phyloP scores from a whole-genome alignment of 208 protist genomes.

The Leishmania aethiopica region DNA sequence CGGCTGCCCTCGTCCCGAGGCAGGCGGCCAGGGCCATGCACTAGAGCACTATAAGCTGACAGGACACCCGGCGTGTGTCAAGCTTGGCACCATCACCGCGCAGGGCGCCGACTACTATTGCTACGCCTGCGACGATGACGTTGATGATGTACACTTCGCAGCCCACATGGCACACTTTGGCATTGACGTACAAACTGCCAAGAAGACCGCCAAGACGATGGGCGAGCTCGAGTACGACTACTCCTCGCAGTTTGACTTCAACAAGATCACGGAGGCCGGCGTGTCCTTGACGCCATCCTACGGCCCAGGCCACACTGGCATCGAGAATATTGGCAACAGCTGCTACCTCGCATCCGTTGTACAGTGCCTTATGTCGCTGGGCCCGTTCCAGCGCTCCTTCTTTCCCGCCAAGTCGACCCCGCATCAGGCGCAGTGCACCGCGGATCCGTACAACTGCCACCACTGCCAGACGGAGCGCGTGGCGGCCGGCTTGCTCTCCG shows the following conservation, averaged over 20 bases:
- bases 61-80: conserved; percentile 93
- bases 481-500: conserved; percentile 90
- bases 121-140: conserved; percentile 96
- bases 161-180: conserved; percentile 96
- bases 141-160: conserved; percentile 92
- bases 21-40: conserved; percentile 96
- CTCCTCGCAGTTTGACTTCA: conserved; percentile 95
- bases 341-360: conserved; percentile 97
- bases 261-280: conserved; percentile 90
- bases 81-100: conserved; percentile 96
- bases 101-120: conserved; percentile 93
- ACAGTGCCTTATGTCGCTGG: conserved; percentile 93
- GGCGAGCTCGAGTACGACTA: conserved; percentile 97
- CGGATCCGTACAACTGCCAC: conserved; percentile 71
- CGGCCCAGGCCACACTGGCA: conserved; percentile 94
- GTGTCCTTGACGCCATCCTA: conserved; percentile 84
- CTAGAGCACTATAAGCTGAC: conserved; percentile 88
- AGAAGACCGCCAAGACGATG: conserved; percentile 96
- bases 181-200: conserved; percentile 91
- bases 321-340: conserved; percentile 98
- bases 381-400: conserved; percentile 81
- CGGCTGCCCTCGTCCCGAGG: conserved; percentile 93
- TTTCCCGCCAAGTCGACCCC: conserved; percentile 41
- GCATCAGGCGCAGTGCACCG: conserved; percentile 58
- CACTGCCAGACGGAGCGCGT: conserved; percentile 93